Evolutionary conservation across 305 asterid genomes (phyloP).

Genomic region (Fraxinus xanthoxyloides): DNA sequence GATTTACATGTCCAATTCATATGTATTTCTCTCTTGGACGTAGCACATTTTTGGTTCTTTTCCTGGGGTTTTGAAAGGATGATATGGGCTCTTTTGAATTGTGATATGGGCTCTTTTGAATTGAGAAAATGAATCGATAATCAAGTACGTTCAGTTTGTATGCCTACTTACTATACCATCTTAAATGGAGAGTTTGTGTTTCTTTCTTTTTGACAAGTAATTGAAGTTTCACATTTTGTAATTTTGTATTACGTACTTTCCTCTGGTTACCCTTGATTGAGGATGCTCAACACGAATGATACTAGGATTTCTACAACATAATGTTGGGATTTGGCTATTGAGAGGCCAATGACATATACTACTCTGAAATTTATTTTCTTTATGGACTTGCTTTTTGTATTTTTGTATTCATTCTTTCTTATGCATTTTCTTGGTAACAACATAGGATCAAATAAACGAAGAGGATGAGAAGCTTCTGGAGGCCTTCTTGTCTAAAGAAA

Average conservation of each 20-base stretch:
- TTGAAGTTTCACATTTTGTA: no score
- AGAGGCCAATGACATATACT: neutral
- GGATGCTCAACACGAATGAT: neutral
- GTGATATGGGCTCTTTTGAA: neutral
- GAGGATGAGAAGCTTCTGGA: constrained; percentile 75
- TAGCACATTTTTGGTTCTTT: neutral
- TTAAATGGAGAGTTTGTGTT: neutral
- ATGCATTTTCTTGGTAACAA: neutral
- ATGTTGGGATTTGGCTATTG: neutral
- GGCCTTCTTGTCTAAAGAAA: no score
- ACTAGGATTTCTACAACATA: neutral
- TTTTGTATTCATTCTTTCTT: neutral
- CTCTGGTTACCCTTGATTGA: neutral
- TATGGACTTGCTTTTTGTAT: neutral
- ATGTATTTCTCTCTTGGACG: neutral
- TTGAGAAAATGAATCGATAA: neutral
- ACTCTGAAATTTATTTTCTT: no score
- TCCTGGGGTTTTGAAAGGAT: neutral
- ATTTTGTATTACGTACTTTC: neutral
- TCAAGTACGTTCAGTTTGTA: neutral
- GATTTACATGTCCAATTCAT: neutral
- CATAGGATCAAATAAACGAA: constrained; percentile 64
- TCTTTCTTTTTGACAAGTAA: neutral
- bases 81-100: neutral
- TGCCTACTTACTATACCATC: neutral